These are phyloP conservation scores for Tolypocladium ovalisporum DNA, from an alignment of 2,329 filamentous ascomycete genomes.

Conservation along the genomic window DNA sequence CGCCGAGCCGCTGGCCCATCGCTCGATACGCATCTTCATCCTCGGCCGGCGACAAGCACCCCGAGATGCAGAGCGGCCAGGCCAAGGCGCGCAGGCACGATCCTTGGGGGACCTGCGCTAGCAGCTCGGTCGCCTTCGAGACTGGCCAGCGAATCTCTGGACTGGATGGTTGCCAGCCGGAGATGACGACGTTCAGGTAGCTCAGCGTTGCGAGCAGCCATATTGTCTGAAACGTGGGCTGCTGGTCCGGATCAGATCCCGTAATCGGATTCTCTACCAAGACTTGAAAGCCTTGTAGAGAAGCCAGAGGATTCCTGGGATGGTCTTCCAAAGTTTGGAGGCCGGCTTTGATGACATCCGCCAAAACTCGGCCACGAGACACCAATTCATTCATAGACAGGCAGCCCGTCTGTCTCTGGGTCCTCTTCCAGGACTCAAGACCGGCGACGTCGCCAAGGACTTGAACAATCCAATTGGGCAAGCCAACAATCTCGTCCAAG, in stretches of 20 bases:
- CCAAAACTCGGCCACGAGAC: slow-evolving; percentile 29
- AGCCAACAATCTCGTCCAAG: slow-evolving; percentile 41
- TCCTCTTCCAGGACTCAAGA: slow-evolving; percentile 45
- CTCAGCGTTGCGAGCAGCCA: slow-evolving; percentile 37
- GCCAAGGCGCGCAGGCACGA: slow-evolving; percentile 23
- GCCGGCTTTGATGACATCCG: slow-evolving; percentile 22
- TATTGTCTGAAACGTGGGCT: slow-evolving; percentile 22
- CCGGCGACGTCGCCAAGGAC: slow-evolving; percentile 42
- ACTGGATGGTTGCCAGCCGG: slow-evolving; percentile 38
- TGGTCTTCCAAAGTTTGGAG: slow-evolving; percentile 18
- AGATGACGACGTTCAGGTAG: slow-evolving; percentile 37
- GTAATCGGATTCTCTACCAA: slow-evolving; percentile 8
- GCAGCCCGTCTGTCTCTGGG: slow-evolving; percentile 27
- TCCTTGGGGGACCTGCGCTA: slow-evolving; percentile 18
- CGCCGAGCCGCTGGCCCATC: slow-evolving; percentile 28
- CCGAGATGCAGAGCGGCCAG: slow-evolving; percentile 31
- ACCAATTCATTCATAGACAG: slow-evolving; percentile 36
- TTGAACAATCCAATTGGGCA: slow-evolving; percentile 45
- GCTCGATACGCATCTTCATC: slow-evolving; percentile 31
- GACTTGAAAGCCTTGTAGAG: not conserved
- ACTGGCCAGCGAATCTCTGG: slow-evolving; percentile 26
- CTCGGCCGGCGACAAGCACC: slow-evolving; percentile 25
- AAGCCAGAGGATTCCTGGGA: not conserved
- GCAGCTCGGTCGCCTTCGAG: slow-evolving; percentile 20
- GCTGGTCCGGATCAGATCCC: slow-evolving; percentile 10